phyloP scores from a whole-genome alignment of 169 alveolate species.

The Plasmodium reichenowi region DNA sequence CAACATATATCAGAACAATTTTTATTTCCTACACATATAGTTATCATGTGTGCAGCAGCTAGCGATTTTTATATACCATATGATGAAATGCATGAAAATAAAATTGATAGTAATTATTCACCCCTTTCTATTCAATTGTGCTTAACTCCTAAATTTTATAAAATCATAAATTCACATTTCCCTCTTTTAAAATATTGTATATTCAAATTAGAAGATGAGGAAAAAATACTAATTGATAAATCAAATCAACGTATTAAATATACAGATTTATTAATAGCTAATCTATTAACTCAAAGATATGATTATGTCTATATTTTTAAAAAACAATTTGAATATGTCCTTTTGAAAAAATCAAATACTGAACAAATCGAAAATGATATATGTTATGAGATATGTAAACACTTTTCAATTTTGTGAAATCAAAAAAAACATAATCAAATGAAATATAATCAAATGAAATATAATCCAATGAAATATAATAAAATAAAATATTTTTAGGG shows the following conservation, averaged over 20 bases:
- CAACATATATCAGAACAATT: not conserved
- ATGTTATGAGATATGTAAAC: conserved; percentile 6
- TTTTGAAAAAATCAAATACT: not conserved
- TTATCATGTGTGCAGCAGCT: conserved; percentile 89
- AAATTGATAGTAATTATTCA: conserved; percentile 35
- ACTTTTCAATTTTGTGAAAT: not conserved
- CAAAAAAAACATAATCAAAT: too few relatives aligned
- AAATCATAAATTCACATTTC: conserved; percentile 21
- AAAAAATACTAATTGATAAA: conserved; percentile 6
- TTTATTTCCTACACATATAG: conserved; percentile 55
- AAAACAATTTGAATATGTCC: not conserved
- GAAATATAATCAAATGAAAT: too few relatives aligned
- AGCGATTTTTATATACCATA: conserved; percentile 90
- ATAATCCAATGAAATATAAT: too few relatives aligned
- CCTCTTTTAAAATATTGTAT: conserved; percentile 28
- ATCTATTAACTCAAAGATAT: conserved; percentile 19
- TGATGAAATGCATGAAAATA: conserved; percentile 33
- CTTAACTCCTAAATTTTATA: conserved; percentile 47
- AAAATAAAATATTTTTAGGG: too few relatives aligned
- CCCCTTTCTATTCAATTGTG: conserved; percentile 7
- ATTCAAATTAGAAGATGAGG: conserved; percentile 56
- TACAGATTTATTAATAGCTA: conserved; percentile 59
- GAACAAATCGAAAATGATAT: conserved; percentile 42
- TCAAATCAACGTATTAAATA: conserved; percentile 24
- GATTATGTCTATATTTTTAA: conserved; percentile 27